Evolutionary conservation across 2,329 filamentous ascomycete species (phyloP).

Genomic region (Trichophyton simii): DNA sequence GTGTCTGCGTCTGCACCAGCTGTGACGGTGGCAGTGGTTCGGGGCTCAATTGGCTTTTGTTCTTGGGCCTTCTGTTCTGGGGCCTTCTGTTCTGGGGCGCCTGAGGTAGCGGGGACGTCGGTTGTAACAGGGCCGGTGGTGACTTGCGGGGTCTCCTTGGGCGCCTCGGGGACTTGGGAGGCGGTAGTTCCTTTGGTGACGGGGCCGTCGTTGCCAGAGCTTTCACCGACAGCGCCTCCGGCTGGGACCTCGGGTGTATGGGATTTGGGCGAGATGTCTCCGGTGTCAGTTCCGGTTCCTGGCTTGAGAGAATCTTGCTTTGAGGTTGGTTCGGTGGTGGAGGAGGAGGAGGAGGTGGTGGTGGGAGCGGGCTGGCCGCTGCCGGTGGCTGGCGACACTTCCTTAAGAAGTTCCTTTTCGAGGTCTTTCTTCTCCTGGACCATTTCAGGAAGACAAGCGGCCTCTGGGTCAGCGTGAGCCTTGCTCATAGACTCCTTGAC

Average conservation of each 20-base stretch:
- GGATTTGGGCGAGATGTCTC: conserved; percentile 15
- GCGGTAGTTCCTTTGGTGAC: neutral
- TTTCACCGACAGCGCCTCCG: neutral
- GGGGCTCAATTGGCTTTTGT: conserved; percentile 13
- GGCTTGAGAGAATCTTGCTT: conserved; percentile 7
- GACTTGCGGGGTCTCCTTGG: conserved; percentile 4
- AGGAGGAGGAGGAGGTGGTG: conserved; percentile 8
- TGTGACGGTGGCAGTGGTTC: conserved; percentile 11
- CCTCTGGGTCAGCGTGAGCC: conserved; percentile 55
- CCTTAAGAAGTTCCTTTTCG: conserved; percentile 58
- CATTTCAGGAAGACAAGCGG: conserved; percentile 53
- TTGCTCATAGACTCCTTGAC: conserved; percentile 35
- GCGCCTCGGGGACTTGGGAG: neutral
- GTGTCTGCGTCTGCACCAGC: conserved; percentile 11
- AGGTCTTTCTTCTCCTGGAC: conserved; percentile 64
- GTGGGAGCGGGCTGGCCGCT: conserved; percentile 27
- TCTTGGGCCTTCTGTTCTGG: neutral
- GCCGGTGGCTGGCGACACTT: conserved; percentile 25
- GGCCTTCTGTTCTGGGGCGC: conserved; percentile 2
- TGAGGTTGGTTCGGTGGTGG: neutral
- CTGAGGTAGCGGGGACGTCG: conserved; percentile 11
- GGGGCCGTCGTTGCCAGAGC: conserved; percentile 9
- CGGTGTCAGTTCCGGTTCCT: neutral
- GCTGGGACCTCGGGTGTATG: conserved; percentile 17
- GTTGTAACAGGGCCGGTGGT: conserved; percentile 15